A percentile compares a stretch with the other conserved stretches of the same genome.
phyloP scores from a whole-genome alignment of 306 rosid genomes.

The Prunus padus region DNA sequence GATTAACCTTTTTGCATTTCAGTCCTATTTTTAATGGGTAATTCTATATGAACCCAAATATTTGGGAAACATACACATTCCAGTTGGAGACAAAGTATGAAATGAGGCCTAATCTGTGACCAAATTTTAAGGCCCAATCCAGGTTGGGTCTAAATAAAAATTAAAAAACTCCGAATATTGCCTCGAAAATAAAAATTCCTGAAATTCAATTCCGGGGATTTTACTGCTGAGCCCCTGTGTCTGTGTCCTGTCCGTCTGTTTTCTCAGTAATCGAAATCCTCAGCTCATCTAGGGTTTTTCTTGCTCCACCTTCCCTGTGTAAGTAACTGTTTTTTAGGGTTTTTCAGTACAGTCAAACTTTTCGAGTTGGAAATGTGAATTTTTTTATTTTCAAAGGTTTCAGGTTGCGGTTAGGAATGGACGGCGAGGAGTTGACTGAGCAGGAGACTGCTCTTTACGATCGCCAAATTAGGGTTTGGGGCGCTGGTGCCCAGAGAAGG shows the following conservation, averaged over 20 bases:
- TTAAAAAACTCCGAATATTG: background rate
- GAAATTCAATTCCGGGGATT: background rate
- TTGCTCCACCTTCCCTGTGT: background rate
- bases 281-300: background rate
- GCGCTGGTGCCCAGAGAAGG: constrained; percentile 99
- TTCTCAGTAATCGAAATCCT: constrained; percentile 4
- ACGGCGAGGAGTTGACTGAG: constrained; percentile 92
- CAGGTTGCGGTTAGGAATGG: constrained; percentile 62
- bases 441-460: constrained; percentile 95
- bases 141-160: background rate
- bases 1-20: no score
- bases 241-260: background rate
- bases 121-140: background rate
- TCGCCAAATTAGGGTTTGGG: constrained; percentile 99
- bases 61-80: no score
- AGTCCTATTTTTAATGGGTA: no score
- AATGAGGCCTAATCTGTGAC: background rate
- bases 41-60: no score
- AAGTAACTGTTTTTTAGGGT: background rate
- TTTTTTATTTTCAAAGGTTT: background rate
- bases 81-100: no score
- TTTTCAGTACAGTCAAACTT: background rate
- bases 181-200: background rate
- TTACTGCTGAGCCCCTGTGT: background rate
- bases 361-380: background rate